Conservation (phyloP, 2,329 filamentous ascomycete genomes). For the Hymenoscyphus fructigenus region DNA sequence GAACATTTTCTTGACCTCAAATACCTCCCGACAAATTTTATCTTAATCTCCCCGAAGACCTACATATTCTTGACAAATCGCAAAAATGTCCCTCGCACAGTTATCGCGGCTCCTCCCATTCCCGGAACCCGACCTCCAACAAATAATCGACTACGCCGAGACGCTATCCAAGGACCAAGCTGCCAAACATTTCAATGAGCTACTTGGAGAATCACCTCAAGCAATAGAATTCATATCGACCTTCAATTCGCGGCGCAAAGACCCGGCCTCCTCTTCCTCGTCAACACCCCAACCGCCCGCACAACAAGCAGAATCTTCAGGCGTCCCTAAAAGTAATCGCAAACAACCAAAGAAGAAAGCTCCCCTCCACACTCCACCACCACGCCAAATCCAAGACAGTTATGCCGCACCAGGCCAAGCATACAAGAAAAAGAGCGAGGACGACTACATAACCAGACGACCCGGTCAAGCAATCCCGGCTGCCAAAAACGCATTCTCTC, state of each 20-base stretch:
- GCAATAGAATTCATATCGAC: conserved; percentile 69
- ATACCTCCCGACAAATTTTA: too few relatives aligned
- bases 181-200: conserved; percentile 80
- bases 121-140: conserved; percentile 78
- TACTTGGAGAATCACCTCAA: conserved; percentile 82
- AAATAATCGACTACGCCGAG: conserved; percentile 79
- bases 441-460: conserved; percentile 68
- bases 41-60: too few relatives aligned
- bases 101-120: conserved; percentile 79
- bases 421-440: conserved; percentile 71
- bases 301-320: conserved; percentile 12
- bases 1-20: background rate
- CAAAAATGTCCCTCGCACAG: conserved; percentile 55
- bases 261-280: conserved; percentile 34
- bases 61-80: background rate
- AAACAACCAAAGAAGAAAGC: conserved; percentile 58
- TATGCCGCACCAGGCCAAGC: conserved; percentile 59
- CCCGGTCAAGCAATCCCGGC: conserved; percentile 40
- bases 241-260: conserved; percentile 67
- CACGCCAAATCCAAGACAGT: conserved; percentile 62
- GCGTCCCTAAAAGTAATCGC: conserved; percentile 50
- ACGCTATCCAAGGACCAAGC: conserved; percentile 75
- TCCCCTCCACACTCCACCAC: conserved; percentile 61
- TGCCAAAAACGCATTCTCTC: conserved; percentile 38
- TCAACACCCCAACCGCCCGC: conserved; percentile 15